Evolutionary conservation across 2,329 filamentous ascomycete species (phyloP), one percentile per base, ranked within the genome.

Genomic region (Botrytis paeoniae): DNA sequence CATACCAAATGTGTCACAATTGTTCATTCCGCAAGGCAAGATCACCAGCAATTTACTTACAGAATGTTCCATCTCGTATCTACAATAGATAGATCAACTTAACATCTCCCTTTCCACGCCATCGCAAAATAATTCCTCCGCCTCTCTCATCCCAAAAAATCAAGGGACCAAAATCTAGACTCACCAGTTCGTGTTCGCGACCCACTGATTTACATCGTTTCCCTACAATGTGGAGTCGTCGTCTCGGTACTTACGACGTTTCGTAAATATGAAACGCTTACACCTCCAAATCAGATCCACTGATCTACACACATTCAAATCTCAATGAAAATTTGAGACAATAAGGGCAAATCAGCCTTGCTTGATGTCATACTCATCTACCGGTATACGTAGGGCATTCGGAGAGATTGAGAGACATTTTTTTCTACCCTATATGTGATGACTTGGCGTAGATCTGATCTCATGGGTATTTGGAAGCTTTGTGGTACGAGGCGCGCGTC

Each of bases 241-340:
- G 48, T 69, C 65, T 69, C 37, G 48, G 65, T 57, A 68, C 35
- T 68, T 20, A 41, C 20, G 63, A 65, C 20, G 3, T 48, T n/a
- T 62, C 37, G 60, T 62, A 20, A 20, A 62, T 20, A 39, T 65
- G 41, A 35, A 48, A 65, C 62, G 12, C 20, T 39, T 37, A 18
- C 41, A 45, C 20, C 35, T 66, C 32, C 7, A 37, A 37, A 68
- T 16, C 18, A 32, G n/a, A n/a, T 51, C 65, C 65, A 69, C 65
- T 57, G 35, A 41, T 57, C 65, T 29, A 41, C 65, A 57, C 39
- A 20, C 16, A 14, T 7, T 12, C n/a, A 48, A 57, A 57, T 41
- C 51, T 57, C 51, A 57, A 57, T 41, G 37, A 41, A 14, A 54
- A n/a, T 22, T 22, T 39, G 64, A 66, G 35, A 51, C 64, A 66